phyloP scores from a whole-genome alignment of 2,329 filamentous ascomycete species.

The Aspergillus sp. region DNA sequence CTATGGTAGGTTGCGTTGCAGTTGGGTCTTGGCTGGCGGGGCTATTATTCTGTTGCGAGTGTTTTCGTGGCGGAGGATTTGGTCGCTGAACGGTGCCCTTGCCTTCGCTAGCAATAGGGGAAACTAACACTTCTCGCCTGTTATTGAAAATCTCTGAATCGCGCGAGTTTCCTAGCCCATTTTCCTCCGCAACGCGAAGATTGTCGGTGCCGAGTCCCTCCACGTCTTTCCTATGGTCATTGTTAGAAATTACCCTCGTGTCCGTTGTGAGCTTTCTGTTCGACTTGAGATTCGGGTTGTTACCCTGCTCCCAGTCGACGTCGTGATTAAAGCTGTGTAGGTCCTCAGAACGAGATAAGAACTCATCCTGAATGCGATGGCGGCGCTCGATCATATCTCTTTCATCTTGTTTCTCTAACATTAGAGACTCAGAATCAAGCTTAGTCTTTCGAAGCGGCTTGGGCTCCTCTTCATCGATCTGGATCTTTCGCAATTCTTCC shows the following conservation, averaged over 20 bases:
- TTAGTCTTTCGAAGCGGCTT: conserved; percentile 23
- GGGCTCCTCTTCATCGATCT: conserved; percentile 51
- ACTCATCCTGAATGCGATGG: conserved; percentile 54
- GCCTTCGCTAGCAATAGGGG: conserved; percentile 63
- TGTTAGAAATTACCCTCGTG: conserved; percentile 59
- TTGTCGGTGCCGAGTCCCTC: conserved; percentile 75
- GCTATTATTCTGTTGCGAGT: conserved; percentile 16
- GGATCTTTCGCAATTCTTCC: conserved; percentile 61
- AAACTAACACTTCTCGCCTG: conserved; percentile 68
- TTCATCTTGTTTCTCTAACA: conserved; percentile 40
- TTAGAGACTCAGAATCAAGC: conserved; percentile 31
- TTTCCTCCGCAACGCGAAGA: conserved; percentile 65
- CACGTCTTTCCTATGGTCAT: conserved; percentile 70
- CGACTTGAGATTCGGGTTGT: conserved; percentile 57
- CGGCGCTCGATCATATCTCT: conserved; percentile 44
- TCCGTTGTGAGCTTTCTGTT: conserved; percentile 58
- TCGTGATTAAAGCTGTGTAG: conserved; percentile 75
- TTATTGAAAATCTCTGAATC: conserved; percentile 69
- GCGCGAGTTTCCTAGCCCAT: conserved; percentile 62
- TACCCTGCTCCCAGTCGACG: conserved; percentile 61
- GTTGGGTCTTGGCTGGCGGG: conserved; percentile 21
- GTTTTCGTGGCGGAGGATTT: conserved; percentile 44
- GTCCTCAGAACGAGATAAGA: conserved; percentile 56
- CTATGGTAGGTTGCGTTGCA: conserved; percentile 15
- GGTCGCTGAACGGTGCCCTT: conserved; percentile 59